Conservation (phyloP, 345 rosid species). For the Eucalyptus marginata region DNA sequence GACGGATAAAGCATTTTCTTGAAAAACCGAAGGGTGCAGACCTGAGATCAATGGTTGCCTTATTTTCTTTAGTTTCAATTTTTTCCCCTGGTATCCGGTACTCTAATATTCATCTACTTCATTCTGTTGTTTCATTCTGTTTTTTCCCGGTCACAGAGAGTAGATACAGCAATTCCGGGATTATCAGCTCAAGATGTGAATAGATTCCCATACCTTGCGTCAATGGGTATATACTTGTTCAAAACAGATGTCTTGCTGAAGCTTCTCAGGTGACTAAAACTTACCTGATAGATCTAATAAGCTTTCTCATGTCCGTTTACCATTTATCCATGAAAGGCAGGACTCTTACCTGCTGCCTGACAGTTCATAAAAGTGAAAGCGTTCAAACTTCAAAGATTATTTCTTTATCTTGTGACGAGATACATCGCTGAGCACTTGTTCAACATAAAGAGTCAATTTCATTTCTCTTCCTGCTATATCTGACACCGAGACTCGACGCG, state of each 20-base stretch:
- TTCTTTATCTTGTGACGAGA: background rate
- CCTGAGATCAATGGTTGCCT: conserved; percentile 63
- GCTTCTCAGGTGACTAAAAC: conserved; percentile 34
- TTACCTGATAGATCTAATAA: background rate
- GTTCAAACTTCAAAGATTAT: background rate
- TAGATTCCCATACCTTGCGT: conserved; percentile 60
- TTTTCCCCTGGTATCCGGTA: background rate
- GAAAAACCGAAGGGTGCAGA: conserved; percentile 67
- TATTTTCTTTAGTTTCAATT: background rate
- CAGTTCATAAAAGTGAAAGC: background rate
- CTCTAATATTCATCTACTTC: background rate
- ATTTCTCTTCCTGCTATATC: background rate
- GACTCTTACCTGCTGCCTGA: background rate
- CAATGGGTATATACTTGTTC: conserved; percentile 85
- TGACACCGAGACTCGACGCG: background rate
- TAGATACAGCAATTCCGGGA: conserved; percentile 55
- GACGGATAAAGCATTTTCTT: conserved; percentile 44
- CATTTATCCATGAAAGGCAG: background rate
- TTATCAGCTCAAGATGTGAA: conserved; percentile 44
- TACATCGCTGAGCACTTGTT: background rate
- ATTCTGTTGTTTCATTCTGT: background rate
- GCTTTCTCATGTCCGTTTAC: background rate
- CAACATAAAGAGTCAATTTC: background rate
- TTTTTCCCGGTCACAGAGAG: conserved; percentile 23
- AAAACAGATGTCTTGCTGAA: conserved; percentile 58